phyloP scores from a whole-genome alignment of 2,329 filamentous ascomycete species.

The Ceratocystis papillata region DNA sequence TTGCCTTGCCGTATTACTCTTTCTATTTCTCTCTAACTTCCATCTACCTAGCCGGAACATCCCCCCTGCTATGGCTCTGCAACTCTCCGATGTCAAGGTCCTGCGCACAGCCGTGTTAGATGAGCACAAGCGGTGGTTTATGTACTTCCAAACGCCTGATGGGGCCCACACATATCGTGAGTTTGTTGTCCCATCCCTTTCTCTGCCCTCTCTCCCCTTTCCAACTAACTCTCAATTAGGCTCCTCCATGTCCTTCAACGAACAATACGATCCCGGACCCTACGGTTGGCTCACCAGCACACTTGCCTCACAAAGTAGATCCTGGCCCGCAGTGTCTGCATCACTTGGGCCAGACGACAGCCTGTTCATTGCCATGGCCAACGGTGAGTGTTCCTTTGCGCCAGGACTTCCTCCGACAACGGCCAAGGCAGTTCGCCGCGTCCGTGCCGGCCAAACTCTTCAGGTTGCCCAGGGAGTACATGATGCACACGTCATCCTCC shows the following conservation, averaged over 20 bases:
- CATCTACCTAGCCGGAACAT: constrained; percentile 13
- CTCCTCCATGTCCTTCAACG: constrained; percentile 23
- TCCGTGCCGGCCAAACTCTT: neutral
- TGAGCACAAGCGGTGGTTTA: constrained; percentile 20
- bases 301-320: constrained; percentile 7
- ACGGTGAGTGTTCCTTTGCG: constrained; percentile 8
- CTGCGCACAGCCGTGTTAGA: constrained; percentile 20
- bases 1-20: neutral
- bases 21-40: neutral
- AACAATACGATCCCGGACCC: constrained; percentile 20
- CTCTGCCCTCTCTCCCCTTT: neutral
- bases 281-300: constrained; percentile 18
- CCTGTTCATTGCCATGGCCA: constrained; percentile 3
- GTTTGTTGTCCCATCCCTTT: neutral
- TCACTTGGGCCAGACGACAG: constrained; percentile 16
- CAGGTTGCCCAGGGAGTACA: constrained; percentile 15
- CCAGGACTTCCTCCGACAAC: constrained; percentile 11
- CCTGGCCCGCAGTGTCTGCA: constrained; percentile 17
- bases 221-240: constrained; percentile 3
- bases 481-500: constrained; percentile 15
- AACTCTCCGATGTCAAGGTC: constrained; percentile 16
- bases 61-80: constrained; percentile 19
- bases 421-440: constrained; percentile 9
- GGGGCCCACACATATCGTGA: constrained; percentile 22
- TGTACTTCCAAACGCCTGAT: constrained; percentile 20